Evolutionary conservation across 495 filamentous ascomycete species (phyloP), one percentile per base, ranked within the genome.

Genomic region (Umbilicaria muhlenbergii): DNA sequence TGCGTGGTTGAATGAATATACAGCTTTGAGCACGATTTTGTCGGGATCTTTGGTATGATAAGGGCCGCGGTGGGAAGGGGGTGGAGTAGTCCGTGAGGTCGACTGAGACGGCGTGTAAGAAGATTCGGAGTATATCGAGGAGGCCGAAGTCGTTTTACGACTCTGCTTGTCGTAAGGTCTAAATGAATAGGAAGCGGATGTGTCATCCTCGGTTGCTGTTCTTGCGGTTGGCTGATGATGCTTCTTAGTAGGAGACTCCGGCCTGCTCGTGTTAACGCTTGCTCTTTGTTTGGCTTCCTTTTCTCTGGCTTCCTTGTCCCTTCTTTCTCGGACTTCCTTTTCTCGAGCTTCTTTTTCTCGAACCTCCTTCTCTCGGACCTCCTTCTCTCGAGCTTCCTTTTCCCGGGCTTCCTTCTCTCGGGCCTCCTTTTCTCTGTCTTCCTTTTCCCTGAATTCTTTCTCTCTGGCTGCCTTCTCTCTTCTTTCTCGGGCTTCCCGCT

Each of bases 1-100:
- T 36, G 80, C 69, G 55, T 88, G 86, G 57, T 82, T 85, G 68
- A 91, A 96, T 14, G 73, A 68, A 54, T 89, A 96, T 5, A 98
- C 91, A 12, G 83, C 89, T 53, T 78, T 81, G 56, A 98, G 83
- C 36, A 92, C 77, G 50, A 96, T 91, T 69, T 96, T 98, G 56
- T 91, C 76, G 3, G 88, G 86, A 59, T 96, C 89, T 51, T 81
- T 80, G 34, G 84, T 94, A 14, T 70, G 70, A 58, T 96, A 98
- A 14, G 75, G 61, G 1, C 76, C 75, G 21, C 83, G 78, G 44
- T 76, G 70, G 10, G 80, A 83, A 0, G 83, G 83, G 2, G 87
- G 86, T 28, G 87, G 86, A 3, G 81, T 86, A 3, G 87, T 92
- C 28, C 81, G 77, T n/a, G 82, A 72, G 0, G 87, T 94, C 10